Evolutionary conservation across 2,329 filamentous ascomycete species (phyloP).

Genomic region (Fusarium sp.): DNA sequence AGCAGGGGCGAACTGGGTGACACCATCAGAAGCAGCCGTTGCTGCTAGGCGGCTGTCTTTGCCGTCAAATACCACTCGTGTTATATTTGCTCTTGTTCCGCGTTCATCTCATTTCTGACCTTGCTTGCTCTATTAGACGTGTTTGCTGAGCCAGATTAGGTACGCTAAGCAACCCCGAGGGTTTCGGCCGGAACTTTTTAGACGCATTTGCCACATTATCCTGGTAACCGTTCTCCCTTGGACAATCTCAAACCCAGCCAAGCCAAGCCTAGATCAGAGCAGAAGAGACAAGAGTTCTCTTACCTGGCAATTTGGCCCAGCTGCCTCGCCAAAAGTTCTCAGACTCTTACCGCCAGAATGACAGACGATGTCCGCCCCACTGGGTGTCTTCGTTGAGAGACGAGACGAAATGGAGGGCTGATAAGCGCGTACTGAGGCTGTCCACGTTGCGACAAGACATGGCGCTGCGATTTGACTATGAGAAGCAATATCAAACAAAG

Average conservation of each 20-base stretch:
- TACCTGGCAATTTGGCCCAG: constrained; percentile 14
- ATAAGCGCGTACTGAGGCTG: constrained; percentile 33
- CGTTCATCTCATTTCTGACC: constrained; percentile 21
- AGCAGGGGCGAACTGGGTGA: constrained; percentile 26
- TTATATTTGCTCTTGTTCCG: constrained; percentile 23
- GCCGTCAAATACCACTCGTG: constrained; percentile 16
- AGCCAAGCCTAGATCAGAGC: constrained; percentile 19
- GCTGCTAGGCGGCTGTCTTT: constrained; percentile 11
- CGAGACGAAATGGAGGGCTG: constrained; percentile 27
- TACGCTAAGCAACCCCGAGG: constrained; percentile 30
- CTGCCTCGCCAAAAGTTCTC: constrained; percentile 21
- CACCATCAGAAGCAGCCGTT: constrained; percentile 28
- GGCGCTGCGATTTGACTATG: constrained; percentile 32
- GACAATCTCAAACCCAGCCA: constrained; percentile 34
- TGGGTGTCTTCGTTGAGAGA: constrained; percentile 29
- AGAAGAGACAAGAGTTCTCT: constrained; percentile 9
- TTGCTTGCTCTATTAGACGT: background rate
- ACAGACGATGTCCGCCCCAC: constrained; percentile 21
- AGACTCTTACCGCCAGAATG: constrained; percentile 28
- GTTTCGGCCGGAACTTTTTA: constrained; percentile 40
- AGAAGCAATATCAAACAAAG: constrained; percentile 40
- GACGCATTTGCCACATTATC: constrained; percentile 32
- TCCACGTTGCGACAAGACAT: constrained; percentile 42
- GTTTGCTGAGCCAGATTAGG: constrained; percentile 13
- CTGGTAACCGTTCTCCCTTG: constrained; percentile 34